Percentiles rank a stretch among this genome's conserved stretches.
phyloP scores from a whole-genome alignment of 2,329 filamentous ascomycete genomes.

The Fusarium sp. region DNA sequence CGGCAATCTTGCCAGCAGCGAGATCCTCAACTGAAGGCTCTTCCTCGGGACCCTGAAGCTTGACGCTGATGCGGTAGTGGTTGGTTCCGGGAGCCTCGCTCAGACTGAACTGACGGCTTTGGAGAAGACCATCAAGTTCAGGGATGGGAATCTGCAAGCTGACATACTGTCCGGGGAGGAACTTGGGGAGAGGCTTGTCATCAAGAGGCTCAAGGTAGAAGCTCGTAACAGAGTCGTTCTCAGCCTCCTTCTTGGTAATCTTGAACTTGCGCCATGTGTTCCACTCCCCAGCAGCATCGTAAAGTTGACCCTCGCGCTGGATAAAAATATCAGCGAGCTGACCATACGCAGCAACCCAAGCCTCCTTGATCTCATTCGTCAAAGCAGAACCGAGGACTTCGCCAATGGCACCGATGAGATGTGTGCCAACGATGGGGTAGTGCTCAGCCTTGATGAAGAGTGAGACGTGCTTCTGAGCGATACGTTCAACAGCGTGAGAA shows the following conservation, averaged over 20 bases:
- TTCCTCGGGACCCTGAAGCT: constrained; percentile 65
- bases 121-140: constrained; percentile 67
- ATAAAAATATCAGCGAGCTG: constrained; percentile 79
- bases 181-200: constrained; percentile 65
- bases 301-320: constrained; percentile 69
- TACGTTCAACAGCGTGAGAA: constrained; percentile 68
- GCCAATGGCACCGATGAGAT: constrained; percentile 75
- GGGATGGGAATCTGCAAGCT: constrained; percentile 72
- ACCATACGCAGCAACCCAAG: constrained; percentile 78
- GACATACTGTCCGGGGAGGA: constrained; percentile 79
- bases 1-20: constrained; percentile 52
- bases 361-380: constrained; percentile 73
- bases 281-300: constrained; percentile 61
- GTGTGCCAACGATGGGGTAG: constrained; percentile 75
- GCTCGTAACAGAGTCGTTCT: constrained; percentile 70
- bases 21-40: constrained; percentile 48
- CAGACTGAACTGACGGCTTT: constrained; percentile 81
- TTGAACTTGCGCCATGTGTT: constrained; percentile 62
- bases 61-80: constrained; percentile 80
- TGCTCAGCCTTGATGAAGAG: constrained; percentile 76
- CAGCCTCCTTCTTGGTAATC: constrained; percentile 70
- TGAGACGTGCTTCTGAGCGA: constrained; percentile 80
- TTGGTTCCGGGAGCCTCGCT: constrained; percentile 67
- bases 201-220: constrained; percentile 77
- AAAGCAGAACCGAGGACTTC: constrained; percentile 74